These are phyloP conservation scores for Tagetes patula DNA, from an alignment of 129 eudicot genomes.

Conservation along the genomic window DNA sequence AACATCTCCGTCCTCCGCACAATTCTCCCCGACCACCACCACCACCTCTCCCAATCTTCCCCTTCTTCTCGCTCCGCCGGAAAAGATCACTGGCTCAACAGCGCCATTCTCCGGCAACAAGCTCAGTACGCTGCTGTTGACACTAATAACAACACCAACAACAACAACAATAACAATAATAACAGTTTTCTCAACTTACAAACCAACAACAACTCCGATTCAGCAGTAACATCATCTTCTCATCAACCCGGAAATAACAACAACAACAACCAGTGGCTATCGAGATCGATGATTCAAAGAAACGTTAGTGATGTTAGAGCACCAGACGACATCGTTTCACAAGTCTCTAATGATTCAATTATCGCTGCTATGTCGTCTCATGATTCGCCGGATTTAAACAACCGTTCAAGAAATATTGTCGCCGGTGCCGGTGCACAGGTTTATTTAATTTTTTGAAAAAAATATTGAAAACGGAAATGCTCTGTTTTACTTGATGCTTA, in stretches of 20 bases:
- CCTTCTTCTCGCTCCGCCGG: constrained; percentile 36
- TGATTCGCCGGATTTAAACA: constrained; percentile 45
- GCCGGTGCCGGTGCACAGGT: background rate
- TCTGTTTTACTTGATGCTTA: constrained; percentile 12
- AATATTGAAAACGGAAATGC: background rate
- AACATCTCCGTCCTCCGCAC: constrained; percentile 42
- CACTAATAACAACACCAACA: background rate
- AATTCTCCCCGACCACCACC: constrained; percentile 45
- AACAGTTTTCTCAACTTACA: constrained; percentile 52
- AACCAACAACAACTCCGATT: constrained; percentile 37
- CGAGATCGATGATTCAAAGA: constrained; percentile 54
- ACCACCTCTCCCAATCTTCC: constrained; percentile 27
- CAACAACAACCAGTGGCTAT: constrained; percentile 57
- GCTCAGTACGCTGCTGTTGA: constrained; percentile 34
- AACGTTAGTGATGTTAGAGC: constrained; percentile 44
- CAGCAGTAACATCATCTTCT: constrained; percentile 32
- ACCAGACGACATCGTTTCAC: constrained; percentile 43
- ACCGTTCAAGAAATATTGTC: constrained; percentile 33
- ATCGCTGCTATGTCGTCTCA: constrained; percentile 49
- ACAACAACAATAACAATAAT: background rate
- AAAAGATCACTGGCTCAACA: constrained; percentile 68
- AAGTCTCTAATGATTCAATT: constrained; percentile 49
- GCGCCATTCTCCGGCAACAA: constrained; percentile 63
- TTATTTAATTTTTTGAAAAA: no score
- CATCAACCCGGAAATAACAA: constrained; percentile 22